Conservation (phyloP, 495 filamentous ascomycete genomes). For the Lasiosphaeris hirsuta region DNA sequence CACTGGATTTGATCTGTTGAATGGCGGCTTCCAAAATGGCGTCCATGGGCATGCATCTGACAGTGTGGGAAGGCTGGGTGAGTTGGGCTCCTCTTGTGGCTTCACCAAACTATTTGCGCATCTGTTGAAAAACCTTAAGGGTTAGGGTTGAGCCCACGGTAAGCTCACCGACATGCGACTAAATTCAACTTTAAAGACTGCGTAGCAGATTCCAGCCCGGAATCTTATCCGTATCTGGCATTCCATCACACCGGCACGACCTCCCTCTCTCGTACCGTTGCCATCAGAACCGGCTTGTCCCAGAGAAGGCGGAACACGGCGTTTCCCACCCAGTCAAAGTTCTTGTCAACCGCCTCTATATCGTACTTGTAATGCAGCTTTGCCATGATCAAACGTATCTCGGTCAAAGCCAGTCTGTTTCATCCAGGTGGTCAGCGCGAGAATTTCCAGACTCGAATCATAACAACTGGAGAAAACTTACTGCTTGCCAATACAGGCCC, state of each 20-base stretch:
- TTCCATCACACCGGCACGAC: no score
- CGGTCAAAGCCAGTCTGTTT: not conserved
- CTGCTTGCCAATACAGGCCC: constrained; percentile 13
- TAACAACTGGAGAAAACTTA: not conserved
- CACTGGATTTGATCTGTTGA: not conserved
- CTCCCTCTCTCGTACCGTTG: not conserved
- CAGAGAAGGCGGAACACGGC: not conserved
- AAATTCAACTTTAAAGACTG: no score
- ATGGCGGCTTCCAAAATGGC: not conserved
- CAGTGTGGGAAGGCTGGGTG: no score
- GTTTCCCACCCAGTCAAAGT: constrained; percentile 6
- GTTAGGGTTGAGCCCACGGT: no score
- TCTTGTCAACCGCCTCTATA: constrained; percentile 1
- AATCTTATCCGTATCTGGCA: no score
- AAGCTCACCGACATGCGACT: no score
- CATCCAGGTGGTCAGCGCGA: not conserved
- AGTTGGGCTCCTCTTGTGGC: no score
- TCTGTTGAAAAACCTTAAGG: no score
- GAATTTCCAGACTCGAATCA: not conserved
- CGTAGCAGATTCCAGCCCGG: no score
- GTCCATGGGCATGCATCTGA: no score
- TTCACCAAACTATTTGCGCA: no score
- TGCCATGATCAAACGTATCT: constrained; percentile 8
- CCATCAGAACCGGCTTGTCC: not conserved
- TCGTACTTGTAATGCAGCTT: constrained; percentile 13